A percentile compares a stretch with the other conserved stretches of the same genome.
phyloP scores from a whole-genome alignment of 176 grass and related monocot species.

The Oryza coarctata region DNA sequence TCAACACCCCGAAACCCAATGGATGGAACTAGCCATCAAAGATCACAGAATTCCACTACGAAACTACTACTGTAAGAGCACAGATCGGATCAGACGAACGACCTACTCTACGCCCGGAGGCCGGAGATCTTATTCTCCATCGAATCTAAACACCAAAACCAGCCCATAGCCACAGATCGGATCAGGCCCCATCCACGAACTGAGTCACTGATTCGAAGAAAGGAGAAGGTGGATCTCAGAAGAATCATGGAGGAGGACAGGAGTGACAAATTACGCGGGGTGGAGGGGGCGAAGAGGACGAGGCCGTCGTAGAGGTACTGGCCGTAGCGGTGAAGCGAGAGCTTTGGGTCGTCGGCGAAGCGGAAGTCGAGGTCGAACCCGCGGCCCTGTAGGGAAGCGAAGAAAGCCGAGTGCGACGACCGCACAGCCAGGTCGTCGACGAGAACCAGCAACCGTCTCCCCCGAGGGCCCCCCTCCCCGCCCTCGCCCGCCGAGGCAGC shows the following conservation, averaged over 20 bases:
- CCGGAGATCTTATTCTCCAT: background rate
- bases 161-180: constrained; percentile 28
- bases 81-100: constrained; percentile 15
- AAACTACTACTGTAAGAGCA: background rate
- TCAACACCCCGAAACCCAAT: background rate
- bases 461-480: constrained; percentile 46
- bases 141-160: constrained; percentile 23
- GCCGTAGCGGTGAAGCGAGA: constrained; percentile 79
- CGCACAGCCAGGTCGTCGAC: constrained; percentile 81
- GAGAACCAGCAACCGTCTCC: constrained; percentile 66
- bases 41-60: constrained; percentile 15
- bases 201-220: background rate
- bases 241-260: background rate
- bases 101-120: background rate
- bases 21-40: background rate
- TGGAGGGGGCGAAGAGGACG: constrained; percentile 75
- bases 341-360: constrained; percentile 73
- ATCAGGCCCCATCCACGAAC: background rate
- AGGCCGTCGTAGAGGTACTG: constrained; percentile 94
- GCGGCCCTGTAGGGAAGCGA: constrained; percentile 69
- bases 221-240: background rate
- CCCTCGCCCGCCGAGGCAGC: background rate
- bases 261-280: constrained; percentile 41
- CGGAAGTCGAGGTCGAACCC: constrained; percentile 83
- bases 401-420: constrained; percentile 81